Base-by-base conservation (phyloP, 2,329 filamentous ascomycete genomes). In the Cercospora sp. region DNA sequence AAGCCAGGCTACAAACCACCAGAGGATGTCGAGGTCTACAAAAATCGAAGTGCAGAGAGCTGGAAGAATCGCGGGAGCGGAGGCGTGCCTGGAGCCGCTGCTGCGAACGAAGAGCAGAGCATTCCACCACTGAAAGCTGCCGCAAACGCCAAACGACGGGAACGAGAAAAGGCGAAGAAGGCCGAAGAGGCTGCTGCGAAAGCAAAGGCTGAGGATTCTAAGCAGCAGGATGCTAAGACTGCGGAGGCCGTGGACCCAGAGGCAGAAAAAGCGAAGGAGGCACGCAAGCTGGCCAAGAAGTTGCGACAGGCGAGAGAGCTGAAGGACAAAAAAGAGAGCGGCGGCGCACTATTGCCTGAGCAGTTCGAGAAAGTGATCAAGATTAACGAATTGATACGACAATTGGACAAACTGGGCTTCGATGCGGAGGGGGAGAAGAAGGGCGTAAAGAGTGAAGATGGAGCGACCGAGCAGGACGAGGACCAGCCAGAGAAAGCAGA, bases 291-390 rank as follows among this genome's bases (percentile, higher is more conserved):
- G 55, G 91, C 90, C 79, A 99, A 99, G 85, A 99, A 98, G 81
- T 83, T 99, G 68, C 91, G 94, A 75, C 95, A 99, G 79, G 94
- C 95, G 3, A 91, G 89, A 73, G 95, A 98, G 2, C 84, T 99
- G 64, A 91, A 93, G 78, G 90, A 89, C 75, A 97, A 97, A 85
- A 97, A 97, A 80, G 92, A 97, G 26, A 89, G 89, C 65, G 95
- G 95, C 20, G 91, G 92, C 77, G 85, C 88, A 4, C 82, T 99
- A 69, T 84, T 98, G 28, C 94, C 94, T 0, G 95, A 99, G 82
- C 95, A 99, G 82, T 90, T 98, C 71, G 93, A 94, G 74, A 99
- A 99, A 83, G 92, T 99, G 65, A 96, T 97, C 79, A 97, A 95
- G 81, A 97, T 99, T 78, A 93, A 92, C 71, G 95, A 99, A 82